phyloP scores from a whole-genome alignment of 768 basidiomycete species.

The Russula earlei region DNA sequence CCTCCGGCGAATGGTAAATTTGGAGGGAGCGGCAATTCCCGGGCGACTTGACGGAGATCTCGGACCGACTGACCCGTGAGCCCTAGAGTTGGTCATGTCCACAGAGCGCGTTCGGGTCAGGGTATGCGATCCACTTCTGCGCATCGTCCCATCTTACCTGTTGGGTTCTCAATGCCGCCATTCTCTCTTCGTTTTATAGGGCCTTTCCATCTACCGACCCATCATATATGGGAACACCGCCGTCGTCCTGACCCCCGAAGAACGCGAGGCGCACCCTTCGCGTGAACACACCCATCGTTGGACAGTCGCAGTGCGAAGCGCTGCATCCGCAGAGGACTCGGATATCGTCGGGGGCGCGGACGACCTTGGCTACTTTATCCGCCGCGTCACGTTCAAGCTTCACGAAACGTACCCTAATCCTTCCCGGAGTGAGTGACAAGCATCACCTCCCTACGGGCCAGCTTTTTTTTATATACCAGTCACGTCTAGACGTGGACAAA shows the following conservation, averaged over 20 bases:
- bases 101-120: slow-evolving; percentile 72
- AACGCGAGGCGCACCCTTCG: slow-evolving; percentile 45
- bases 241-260: slow-evolving; percentile 61
- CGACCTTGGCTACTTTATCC: slow-evolving; percentile 85
- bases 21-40: background rate
- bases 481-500: slow-evolving; percentile 68
- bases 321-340: slow-evolving; percentile 61
- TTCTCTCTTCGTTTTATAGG: slow-evolving; percentile 37
- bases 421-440: slow-evolving; percentile 60
- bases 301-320: slow-evolving; percentile 92
- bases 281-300: slow-evolving; percentile 90
- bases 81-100: slow-evolving; percentile 25
- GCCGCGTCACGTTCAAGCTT: slow-evolving; percentile 92
- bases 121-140: slow-evolving; percentile 36
- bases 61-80: too few relatives aligned
- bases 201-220: slow-evolving; percentile 78
- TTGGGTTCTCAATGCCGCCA: too few relatives aligned
- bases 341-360: slow-evolving; percentile 85
- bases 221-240: slow-evolving; percentile 96
- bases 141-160: background rate
- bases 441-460: background rate
- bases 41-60: background rate
- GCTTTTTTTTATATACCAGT: background rate
- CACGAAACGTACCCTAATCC: slow-evolving; percentile 95
- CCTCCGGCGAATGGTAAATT: background rate